Conservation (phyloP, 2,329 filamentous ascomycete genomes). For the Claviceps digitariae region DNA sequence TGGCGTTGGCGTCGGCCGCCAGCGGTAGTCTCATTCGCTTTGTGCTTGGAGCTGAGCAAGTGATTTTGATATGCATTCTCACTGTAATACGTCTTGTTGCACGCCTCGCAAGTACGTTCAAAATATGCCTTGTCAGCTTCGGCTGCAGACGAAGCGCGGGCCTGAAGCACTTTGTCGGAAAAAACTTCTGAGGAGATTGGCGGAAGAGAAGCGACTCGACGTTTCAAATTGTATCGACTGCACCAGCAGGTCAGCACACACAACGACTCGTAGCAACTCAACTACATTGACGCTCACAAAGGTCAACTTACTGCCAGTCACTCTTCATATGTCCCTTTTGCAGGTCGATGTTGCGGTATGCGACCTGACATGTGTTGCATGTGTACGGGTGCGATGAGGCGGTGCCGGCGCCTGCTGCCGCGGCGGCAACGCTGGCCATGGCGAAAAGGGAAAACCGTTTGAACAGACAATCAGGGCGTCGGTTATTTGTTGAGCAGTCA, state of each 20-base stretch:
- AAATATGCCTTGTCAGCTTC: constrained; percentile 82
- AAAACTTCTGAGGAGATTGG: constrained; percentile 88
- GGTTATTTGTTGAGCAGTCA: neutral
- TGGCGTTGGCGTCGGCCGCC: constrained; percentile 21
- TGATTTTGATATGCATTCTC: constrained; percentile 95
- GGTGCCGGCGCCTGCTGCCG: constrained; percentile 18
- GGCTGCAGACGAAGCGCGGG: constrained; percentile 70
- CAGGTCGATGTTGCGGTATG: constrained; percentile 84
- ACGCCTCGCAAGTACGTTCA: constrained; percentile 68
- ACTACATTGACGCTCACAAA: neutral
- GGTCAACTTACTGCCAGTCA: constrained; percentile 82
- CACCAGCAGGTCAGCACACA: constrained; percentile 1
- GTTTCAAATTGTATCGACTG: constrained; percentile 91
- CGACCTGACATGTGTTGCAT: constrained; percentile 96
- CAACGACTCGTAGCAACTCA: too few species aligned
- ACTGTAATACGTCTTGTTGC: constrained; percentile 89
- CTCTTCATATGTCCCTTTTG: constrained; percentile 95
- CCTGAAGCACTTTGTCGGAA: constrained; percentile 87
- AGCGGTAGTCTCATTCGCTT: constrained; percentile 37
- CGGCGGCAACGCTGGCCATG: constrained; percentile 33
- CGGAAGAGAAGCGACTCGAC: constrained; percentile 77
- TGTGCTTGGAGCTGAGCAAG: constrained; percentile 80
- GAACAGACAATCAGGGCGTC: neutral
- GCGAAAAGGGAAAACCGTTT: constrained; percentile 5
- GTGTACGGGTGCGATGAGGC: constrained; percentile 71